phyloP scores from a whole-genome alignment of 352 stramenopile species.

The Phytophthora chlamydospora region DNA sequence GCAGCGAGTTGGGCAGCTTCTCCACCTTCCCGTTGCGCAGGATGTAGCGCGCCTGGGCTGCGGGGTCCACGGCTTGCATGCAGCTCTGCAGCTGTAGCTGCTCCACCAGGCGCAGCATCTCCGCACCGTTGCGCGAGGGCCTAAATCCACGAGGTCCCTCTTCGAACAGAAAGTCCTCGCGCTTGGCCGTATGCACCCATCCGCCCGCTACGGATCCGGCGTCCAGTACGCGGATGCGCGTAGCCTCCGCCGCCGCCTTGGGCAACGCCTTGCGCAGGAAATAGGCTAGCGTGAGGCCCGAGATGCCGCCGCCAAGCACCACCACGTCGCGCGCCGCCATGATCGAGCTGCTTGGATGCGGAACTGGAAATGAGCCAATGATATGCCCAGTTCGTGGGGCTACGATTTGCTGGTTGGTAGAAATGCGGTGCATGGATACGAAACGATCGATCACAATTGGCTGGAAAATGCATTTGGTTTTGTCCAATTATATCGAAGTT shows the following conservation, averaged over 20 bases:
- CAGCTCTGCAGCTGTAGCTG: slow-evolving; percentile 68
- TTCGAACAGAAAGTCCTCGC: slow-evolving; percentile 81
- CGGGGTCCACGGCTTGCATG: slow-evolving; percentile 67
- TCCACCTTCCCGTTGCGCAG: slow-evolving; percentile 73
- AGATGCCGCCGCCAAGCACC: slow-evolving; percentile 86
- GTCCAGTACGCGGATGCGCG: slow-evolving; percentile 78
- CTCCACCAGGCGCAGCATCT: slow-evolving; percentile 87
- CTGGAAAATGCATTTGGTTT: slow-evolving; percentile 16
- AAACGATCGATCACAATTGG: slow-evolving; percentile 8
- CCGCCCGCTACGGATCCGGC: slow-evolving; percentile 54
- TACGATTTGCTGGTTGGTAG: slow-evolving; percentile 11
- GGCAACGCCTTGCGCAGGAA: slow-evolving; percentile 71
- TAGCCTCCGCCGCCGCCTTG: slow-evolving; percentile 25
- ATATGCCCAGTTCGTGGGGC: background rate
- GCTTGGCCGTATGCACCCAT: slow-evolving; percentile 70
- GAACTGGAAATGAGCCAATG: background rate
- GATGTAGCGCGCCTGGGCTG: slow-evolving; percentile 77
- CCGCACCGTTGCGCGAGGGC: slow-evolving; percentile 80
- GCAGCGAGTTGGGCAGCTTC: slow-evolving; percentile 66
- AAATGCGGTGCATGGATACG: slow-evolving; percentile 26
- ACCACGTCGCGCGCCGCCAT: slow-evolving; percentile 55
- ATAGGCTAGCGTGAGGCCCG: slow-evolving; percentile 76
- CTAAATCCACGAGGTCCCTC: slow-evolving; percentile 84
- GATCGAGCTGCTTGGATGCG: background rate
- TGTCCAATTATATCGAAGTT: slow-evolving; percentile 19